Base-by-base conservation (phyloP, 1,284 basidiomycete genomes). In the Cerrena zonata region DNA sequence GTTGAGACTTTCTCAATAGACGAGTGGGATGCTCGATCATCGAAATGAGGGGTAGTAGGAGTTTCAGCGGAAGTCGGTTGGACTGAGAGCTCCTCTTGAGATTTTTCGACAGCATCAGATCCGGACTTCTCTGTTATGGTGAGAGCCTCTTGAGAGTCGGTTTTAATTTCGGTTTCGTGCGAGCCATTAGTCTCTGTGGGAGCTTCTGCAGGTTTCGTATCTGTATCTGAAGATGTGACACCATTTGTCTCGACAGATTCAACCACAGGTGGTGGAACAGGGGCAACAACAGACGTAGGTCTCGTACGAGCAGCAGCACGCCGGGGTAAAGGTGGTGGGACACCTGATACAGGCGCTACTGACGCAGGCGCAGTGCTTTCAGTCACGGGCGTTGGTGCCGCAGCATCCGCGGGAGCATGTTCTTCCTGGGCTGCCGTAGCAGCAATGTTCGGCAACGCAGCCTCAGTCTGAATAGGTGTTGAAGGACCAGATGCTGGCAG, bases 251-350 rank as follows among this genome's bases (percentile, higher is more conserved):
- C 27, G 19, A 45, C 39, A 3, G 50, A 22, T 37, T 40, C 41
- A 11, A 4, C n/a, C n/a, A 43, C 44, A 15, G 47, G 52, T 2
- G 53, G 46, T 37, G 53, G 51, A 30, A 63, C 59, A 21, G 40
- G 48, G 2, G 34, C 18, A 21, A 23, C 30, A 43, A 18, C 19
- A 7, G 42, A 45, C 5, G 18, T 36, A 5, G 45, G 53, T 5
- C 66, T 53, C 2, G 52, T 58, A 5, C 72, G 62, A 7, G 71
- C 75, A 19, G 77, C 75, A 0, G 80, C 80, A 46, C 80, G 66
- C 41, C 79, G 68, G 0, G 81, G 82, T 18, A 84, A 58, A 2
- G 82, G 81, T 0, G 82, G 80, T 15, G 80, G 77, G 0, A 64
- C 65, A n/a, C n/a, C n/a, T n/a, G n/a, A n/a, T 0, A 64, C 65